Percentiles rank a stretch among this genome's conserved stretches.
These are phyloP conservation scores for Urochloa ruziziensis DNA, from an alignment of 176 grass and related monocot genomes.

Conservation along the genomic window DNA sequence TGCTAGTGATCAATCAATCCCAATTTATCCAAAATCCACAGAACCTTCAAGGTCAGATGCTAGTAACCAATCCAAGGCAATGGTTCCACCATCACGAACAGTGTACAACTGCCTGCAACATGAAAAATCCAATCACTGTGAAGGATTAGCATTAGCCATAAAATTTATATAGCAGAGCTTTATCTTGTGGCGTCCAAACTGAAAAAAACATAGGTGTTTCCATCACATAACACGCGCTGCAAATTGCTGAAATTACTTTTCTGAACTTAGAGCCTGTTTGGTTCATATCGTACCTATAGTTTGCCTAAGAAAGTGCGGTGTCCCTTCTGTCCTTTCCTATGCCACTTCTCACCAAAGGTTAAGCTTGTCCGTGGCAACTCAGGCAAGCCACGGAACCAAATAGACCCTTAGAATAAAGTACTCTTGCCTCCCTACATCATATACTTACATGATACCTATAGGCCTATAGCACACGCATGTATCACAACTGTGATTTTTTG, in stretches of 20 bases:
- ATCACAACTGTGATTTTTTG: neutral
- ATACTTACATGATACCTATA: neutral
- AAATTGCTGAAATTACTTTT: neutral
- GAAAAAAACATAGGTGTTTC: neutral
- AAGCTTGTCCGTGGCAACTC: too few species aligned
- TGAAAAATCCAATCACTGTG: neutral
- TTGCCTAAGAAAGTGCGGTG: too few species aligned
- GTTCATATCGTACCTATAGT: too few species aligned
- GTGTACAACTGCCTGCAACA: conserved; percentile 78
- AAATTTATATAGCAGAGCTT: neutral
- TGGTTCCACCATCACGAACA: conserved; percentile 74
- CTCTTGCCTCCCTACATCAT: neutral
- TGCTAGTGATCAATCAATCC: conserved; percentile 25
- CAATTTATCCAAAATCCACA: conserved; percentile 5
- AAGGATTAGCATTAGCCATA: neutral
- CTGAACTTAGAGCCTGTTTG: too few species aligned
- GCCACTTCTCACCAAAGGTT: too few species aligned
- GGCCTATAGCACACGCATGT: neutral
- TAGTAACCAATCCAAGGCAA: conserved; percentile 95
- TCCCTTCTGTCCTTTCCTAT: too few species aligned
- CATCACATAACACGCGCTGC: neutral
- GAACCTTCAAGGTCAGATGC: conserved; percentile 63
- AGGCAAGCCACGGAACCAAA: too few species aligned
- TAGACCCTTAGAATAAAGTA: neutral
- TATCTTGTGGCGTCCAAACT: neutral